Base-by-base conservation (phyloP, 495 filamentous ascomycete genomes). In the Penicillium taxi region DNA sequence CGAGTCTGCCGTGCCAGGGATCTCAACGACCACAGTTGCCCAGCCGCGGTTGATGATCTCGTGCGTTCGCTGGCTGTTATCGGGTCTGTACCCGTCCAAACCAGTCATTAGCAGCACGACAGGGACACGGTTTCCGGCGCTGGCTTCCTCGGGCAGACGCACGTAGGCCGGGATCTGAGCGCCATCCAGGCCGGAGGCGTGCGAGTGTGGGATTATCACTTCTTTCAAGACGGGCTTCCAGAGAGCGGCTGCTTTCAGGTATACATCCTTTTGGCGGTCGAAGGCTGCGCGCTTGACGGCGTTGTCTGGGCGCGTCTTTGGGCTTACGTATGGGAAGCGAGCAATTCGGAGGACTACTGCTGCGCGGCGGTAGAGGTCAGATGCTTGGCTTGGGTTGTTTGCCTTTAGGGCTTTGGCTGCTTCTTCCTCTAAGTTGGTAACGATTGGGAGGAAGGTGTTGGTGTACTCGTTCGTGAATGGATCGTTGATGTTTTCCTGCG, bases 1-100 rank as follows among this genome's bases (percentile, higher is more conserved):
- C 40, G 73, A 84, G 53, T 90, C 84, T 2, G 81, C 84, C 1
- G 84, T 90, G 0, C 84, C 84, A 0, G 84, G 84, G 39, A 90
- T 84, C 59, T 90, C 84, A 16, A 75, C 69, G 18, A 84, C 64
- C 3, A 86, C 65, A 1, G 55, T 63, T 16, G 56, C 79, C 77
- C 71, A 82, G 14, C 72, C 77, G 41, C 72, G 75, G 35, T 63
- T 56, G 8, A 76, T 50, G 44, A 79, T 84, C 56, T 82, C 78
- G 23, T 83, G 70, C 36, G 71, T 77, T 23, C 82, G 77, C 25
- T 73, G 67, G n/a, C 78, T 81, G 53, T 87, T 84, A 48, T 90
- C 84, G 0, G 82, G 81, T 9, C 84, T 61, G 50, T 90, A 86
- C 7, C 84, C 84, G 46, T 90, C 84, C 9, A 90, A 65, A 0